Base-by-base conservation (phyloP, 352 stramenopile genomes). In the Phytophthora meadii region DNA sequence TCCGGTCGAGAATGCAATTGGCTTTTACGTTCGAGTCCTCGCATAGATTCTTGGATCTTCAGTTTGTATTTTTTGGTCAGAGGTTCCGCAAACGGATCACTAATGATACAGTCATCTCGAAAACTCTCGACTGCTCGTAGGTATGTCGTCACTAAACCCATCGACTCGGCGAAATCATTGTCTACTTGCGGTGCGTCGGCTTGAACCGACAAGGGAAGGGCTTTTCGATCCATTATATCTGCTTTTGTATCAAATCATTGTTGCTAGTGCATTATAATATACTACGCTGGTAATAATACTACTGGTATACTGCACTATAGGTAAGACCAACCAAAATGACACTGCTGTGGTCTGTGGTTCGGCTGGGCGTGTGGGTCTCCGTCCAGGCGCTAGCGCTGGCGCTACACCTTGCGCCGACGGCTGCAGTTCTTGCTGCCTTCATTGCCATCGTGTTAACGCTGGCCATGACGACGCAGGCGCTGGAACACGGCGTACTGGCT, bases 391-490 rank as follows among this genome's bases (percentile, higher is more conserved):
- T 41, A 24, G 34, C 25, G 44, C 39, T 77, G 51, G 48, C 70
- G 37, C 39, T 77, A 36, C 42, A 70, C 34, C 54, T 81, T 11
- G 53, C 36, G 32, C 56, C 64, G 6, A 17, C 55, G 15, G 65
- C 27, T 41, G 52, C 65, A 5, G 36, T 28, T 5, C 42, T 88
- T 15, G 41, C 51, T 15, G 55, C 54, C 7, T 25, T 81, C 34
- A 42, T 54, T 37, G 50, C 60, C n/a, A 68, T 68, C 12, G 59
- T 89, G 40, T 45, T 89, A 22, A 77, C 79, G 24, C 65, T 68
- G 5, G 61, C 83, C 22, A 84, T 93, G 76, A 84, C 86, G 47
- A 70, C 82, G 48, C 84, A 93, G 69, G 86, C 80, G 48, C 72
- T 93, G 48, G 77, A 90, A 51, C 72, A 86, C 51, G 81, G 81